Evolutionary conservation across 2,329 filamentous ascomycete genomes (phyloP).

Genomic region (Xylaria sp.): DNA sequence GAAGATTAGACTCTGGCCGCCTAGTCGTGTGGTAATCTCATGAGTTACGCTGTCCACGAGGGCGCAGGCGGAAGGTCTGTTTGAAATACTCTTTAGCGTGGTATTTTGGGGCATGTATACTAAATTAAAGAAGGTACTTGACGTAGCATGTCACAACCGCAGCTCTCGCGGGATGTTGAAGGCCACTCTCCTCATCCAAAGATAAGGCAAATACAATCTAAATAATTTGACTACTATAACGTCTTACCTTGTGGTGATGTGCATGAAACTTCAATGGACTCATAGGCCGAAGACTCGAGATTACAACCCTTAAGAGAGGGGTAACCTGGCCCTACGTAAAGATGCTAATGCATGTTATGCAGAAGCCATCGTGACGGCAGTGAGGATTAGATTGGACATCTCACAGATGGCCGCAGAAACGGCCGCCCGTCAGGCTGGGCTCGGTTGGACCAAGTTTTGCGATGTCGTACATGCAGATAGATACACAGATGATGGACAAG

Average conservation of each 20-base stretch:
- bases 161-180: conserved; percentile 34
- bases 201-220: conserved; percentile 33
- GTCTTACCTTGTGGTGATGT: neutral
- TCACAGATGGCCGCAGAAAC: conserved; percentile 45
- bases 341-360: conserved; percentile 30
- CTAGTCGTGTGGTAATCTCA: conserved; percentile 11
- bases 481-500: conserved; percentile 20
- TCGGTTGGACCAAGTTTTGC: conserved; percentile 23
- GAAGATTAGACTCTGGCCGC: conserved; percentile 25
- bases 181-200: conserved; percentile 48
- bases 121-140: conserved; percentile 36
- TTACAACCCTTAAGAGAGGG: neutral
- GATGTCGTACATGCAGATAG: conserved; percentile 27
- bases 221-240: conserved; percentile 18
- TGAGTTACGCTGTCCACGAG: conserved; percentile 22
- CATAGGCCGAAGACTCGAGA: too few species aligned
- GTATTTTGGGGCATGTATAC: conserved; percentile 40
- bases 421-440: conserved; percentile 38
- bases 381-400: neutral
- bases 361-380: conserved; percentile 9
- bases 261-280: neutral
- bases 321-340: neutral
- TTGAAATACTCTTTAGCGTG: conserved; percentile 17
- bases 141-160: conserved; percentile 38
- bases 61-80: conserved; percentile 26